Evolutionary conservation across 768 basidiomycete species (phyloP).

Genomic region (Rhizopogon sp.): DNA sequence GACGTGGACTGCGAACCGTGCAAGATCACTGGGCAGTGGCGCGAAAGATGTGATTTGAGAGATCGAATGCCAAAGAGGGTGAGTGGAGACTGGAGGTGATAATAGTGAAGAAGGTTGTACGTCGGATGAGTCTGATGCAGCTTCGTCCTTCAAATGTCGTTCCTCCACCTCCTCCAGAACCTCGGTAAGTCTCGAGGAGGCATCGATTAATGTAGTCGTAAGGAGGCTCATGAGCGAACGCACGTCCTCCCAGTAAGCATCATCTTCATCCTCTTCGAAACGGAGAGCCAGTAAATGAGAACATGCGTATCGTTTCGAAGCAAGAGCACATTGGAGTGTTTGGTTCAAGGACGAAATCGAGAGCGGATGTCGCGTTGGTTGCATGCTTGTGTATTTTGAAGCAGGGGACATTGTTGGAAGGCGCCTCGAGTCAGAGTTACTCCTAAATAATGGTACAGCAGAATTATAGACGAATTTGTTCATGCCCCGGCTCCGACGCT

Average conservation of each 20-base stretch:
- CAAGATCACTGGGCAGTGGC: slow-evolving; percentile 64
- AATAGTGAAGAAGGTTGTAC: slow-evolving; percentile 9
- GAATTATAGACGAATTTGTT: slow-evolving; percentile 36
- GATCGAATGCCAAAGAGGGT: slow-evolving; percentile 10
- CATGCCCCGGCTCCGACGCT: slow-evolving; percentile 44
- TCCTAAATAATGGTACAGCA: slow-evolving; percentile 11
- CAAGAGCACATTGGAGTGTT: slow-evolving; percentile 60
- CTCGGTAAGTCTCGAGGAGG: slow-evolving; percentile 54
- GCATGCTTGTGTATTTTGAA: slow-evolving; percentile 61
- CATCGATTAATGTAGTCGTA: slow-evolving; percentile 62
- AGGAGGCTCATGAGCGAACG: slow-evolving; percentile 68
- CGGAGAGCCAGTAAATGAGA: slow-evolving; percentile 76
- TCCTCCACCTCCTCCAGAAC: slow-evolving; percentile 60
- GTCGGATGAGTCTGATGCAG: slow-evolving; percentile 26
- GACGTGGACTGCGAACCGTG: slow-evolving; percentile 69
- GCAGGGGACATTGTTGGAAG: slow-evolving; percentile 35
- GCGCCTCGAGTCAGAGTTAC: slow-evolving; percentile 12
- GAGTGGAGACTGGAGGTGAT: slow-evolving; percentile 12
- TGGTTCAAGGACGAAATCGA: slow-evolving; percentile 59
- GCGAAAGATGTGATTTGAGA: slow-evolving; percentile 49
- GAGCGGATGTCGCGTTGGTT: slow-evolving; percentile 57
- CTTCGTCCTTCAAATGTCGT: slow-evolving; percentile 42
- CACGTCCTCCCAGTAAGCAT: slow-evolving; percentile 83
- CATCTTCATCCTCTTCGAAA: slow-evolving; percentile 69
- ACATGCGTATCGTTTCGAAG: slow-evolving; percentile 72